phyloP scores from a whole-genome alignment of 164 flowering plant species.

The Magnolia sinica region DNA sequence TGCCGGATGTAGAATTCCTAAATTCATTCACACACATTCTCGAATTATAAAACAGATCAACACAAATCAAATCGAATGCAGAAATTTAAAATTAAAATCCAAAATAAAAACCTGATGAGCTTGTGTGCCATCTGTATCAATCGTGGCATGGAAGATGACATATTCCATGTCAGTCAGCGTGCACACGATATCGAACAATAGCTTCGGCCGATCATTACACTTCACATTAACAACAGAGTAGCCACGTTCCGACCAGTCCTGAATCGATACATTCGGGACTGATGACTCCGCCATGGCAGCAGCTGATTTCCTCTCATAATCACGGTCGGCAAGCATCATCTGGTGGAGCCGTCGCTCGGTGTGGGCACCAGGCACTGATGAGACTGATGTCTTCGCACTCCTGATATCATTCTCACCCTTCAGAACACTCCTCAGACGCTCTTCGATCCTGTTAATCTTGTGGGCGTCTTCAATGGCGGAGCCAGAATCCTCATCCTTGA shows the following conservation, averaged over 20 bases:
- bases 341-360: conserved; percentile 86
- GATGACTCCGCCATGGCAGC: not conserved
- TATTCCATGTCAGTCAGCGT: conserved; percentile 38
- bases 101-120: conserved; percentile 24
- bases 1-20: conserved; percentile 90
- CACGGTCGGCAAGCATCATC: conserved; percentile 90
- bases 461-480: conserved; percentile 63
- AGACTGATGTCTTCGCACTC: conserved; percentile 56
- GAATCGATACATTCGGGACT: conserved; percentile 20
- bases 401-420: conserved; percentile 54
- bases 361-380: conserved; percentile 45
- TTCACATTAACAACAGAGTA: conserved; percentile 29
- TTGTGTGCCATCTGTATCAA: conserved; percentile 14
- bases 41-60: not conserved
- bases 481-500: conserved; percentile 65
- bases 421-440: conserved; percentile 65
- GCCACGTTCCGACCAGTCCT: conserved; percentile 30
- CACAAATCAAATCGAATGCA: not conserved
- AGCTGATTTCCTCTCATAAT: conserved; percentile 42
- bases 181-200: conserved; percentile 29
- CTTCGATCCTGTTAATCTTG: conserved; percentile 51
- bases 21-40: conserved; percentile 4
- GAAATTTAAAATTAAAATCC: not conserved
- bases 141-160: conserved; percentile 34
- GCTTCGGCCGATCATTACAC: conserved; percentile 29